phyloP scores from a whole-genome alignment of 2,329 filamentous ascomycete species.

The Cladophialophora exuberans region DNA sequence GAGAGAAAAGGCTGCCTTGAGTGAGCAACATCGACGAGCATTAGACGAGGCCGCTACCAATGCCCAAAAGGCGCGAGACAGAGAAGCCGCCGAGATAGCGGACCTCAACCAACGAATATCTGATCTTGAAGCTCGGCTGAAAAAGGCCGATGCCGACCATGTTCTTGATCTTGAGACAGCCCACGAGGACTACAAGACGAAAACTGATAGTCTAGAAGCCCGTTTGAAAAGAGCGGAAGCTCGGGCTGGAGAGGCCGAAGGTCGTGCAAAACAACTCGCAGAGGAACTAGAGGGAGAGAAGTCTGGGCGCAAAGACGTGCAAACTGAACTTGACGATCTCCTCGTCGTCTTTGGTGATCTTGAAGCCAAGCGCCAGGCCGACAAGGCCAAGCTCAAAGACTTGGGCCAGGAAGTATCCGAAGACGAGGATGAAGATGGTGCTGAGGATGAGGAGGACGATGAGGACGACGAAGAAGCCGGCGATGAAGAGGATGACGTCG shows the following conservation, averaged over 20 bases:
- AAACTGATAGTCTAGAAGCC: constrained; percentile 51
- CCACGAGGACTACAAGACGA: constrained; percentile 54
- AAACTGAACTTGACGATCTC: constrained; percentile 78
- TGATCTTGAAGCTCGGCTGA: constrained; percentile 55
- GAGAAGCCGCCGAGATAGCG: constrained; percentile 64
- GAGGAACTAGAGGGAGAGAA: constrained; percentile 56
- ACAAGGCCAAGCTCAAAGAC: constrained; percentile 68
- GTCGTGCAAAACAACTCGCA: constrained; percentile 12
- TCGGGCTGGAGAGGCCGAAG: constrained; percentile 42
- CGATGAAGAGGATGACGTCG: constrained; percentile 24
- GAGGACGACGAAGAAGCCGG: constrained; percentile 49
- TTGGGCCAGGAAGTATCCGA: constrained; percentile 75
- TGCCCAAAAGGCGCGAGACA: constrained; percentile 42
- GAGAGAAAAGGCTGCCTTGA: constrained; percentile 19
- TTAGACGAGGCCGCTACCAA: constrained; percentile 43
- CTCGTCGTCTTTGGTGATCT: constrained; percentile 79
- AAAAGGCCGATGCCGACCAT: constrained; percentile 63
- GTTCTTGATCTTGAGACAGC: constrained; percentile 62
- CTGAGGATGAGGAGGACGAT: constrained; percentile 60
- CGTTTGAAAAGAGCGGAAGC: constrained; percentile 51
- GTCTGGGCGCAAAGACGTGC: constrained; percentile 61
- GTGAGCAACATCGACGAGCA: constrained; percentile 27
- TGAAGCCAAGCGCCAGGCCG: constrained; percentile 74
- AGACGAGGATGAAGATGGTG: constrained; percentile 69
- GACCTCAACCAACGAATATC: constrained; percentile 65